Conservation (phyloP, 495 filamentous ascomycete genomes). For the Rusavskia elegans region DNA sequence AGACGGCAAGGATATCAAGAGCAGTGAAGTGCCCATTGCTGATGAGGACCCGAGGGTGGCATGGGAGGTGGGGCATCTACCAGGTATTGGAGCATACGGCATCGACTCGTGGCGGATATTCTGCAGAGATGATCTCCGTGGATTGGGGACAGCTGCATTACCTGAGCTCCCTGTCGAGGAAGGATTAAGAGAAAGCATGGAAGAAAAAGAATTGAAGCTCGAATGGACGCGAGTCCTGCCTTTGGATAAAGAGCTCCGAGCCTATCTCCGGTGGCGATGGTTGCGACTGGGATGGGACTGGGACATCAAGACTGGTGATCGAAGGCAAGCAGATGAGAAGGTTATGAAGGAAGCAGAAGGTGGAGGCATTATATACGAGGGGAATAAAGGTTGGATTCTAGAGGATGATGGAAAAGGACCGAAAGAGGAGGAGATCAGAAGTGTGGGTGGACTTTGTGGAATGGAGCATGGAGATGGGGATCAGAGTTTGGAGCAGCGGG, state of each 20-base stretch:
- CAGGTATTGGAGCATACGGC: constrained; percentile 71
- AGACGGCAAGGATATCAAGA: constrained; percentile 39
- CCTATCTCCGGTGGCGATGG: constrained; percentile 86
- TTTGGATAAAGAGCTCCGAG: constrained; percentile 73
- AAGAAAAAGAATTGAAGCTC: constrained; percentile 21
- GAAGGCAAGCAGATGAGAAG: constrained; percentile 35
- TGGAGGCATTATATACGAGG: constrained; percentile 47
- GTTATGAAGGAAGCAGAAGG: constrained; percentile 40
- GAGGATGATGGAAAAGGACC: not conserved
- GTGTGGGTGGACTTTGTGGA: not conserved
- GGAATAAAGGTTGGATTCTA: constrained; percentile 11
- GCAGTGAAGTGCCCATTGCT: constrained; percentile 27
- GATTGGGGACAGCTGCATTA: constrained; percentile 14
- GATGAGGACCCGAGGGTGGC: constrained; percentile 28
- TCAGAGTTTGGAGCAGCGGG: too few species aligned
- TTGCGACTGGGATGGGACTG: constrained; percentile 69
- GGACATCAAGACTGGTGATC: constrained; percentile 57
- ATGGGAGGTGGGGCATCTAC: constrained; percentile 81
- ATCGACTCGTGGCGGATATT: constrained; percentile 92
- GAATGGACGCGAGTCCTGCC: constrained; percentile 87
- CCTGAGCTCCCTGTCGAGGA: not conserved
- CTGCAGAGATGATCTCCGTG: constrained; percentile 64
- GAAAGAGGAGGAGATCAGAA: not conserved
- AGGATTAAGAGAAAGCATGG: constrained; percentile 2
- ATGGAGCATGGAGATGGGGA: not conserved